Base-by-base conservation (phyloP, 2,329 filamentous ascomycete genomes). In the Curvularia sp. region DNA sequence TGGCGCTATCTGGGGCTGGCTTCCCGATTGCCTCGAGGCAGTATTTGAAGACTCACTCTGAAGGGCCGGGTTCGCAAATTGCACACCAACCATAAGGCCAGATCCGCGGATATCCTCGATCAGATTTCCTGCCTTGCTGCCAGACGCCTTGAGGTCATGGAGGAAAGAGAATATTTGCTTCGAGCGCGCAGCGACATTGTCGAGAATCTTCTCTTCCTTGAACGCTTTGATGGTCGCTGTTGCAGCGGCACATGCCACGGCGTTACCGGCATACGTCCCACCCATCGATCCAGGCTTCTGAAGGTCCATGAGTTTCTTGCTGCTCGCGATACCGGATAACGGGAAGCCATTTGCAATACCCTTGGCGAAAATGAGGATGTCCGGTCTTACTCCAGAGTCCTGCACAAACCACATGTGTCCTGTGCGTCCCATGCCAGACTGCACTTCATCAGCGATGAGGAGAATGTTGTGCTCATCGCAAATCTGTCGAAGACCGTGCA, bases 361-460 rank as follows among this genome's bases (percentile, higher is more conserved):
- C 61, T 73, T 73, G 30, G 70, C 77, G 67, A 81, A 79, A 57
- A 80, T 67, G 42, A 81, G 61, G 28, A 81, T 78, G 48, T 81
- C 79, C 2, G 79, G 79, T 18, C 77, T 69, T 18, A 81, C 78
- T 24, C 71, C 73, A 57, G 71, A 80, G 57, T 81, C 77, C 59
- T 81, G 77, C 12, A 80, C 66, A 5, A 78, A 78, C 57, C 79
- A 81, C 75, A 80, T 78, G 42, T 77, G 76, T 20, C 79, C 79
- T 1, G 79, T 81, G 30, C 79, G 73, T 2, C 79, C 79, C 62
- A 78, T 80, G 8, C 79, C 79, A 30, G 68, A 78, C 53, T 81
- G 79, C 1, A 81, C 79, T 55, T 81, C 79, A 54, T 81, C 79
- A 12, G 66, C 65, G 4, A 81, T 77, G 5, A 81, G 70, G 1